Evolutionary conservation across 768 basidiomycete species (phyloP).

Genomic region (Steccherinum ochraceum): DNA sequence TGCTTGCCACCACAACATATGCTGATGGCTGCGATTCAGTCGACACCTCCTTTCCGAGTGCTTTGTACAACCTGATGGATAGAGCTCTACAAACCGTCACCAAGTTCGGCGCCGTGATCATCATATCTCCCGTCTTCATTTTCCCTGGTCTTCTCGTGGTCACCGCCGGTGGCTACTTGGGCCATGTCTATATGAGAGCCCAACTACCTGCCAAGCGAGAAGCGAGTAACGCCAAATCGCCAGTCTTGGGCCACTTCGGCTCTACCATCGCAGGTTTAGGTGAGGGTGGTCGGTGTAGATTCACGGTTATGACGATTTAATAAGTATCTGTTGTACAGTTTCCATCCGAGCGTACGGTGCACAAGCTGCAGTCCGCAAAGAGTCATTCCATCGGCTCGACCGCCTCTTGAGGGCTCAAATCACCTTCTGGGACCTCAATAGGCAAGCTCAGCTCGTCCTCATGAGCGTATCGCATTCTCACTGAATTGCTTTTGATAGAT

Average conservation of each 20-base stretch:
- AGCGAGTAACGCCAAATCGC: conserved; percentile 44
- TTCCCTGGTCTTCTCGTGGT: conserved; percentile 30
- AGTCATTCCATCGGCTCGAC: conserved; percentile 42
- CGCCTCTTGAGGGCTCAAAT: conserved; percentile 36
- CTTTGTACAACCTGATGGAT: conserved; percentile 23
- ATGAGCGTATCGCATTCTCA: background rate
- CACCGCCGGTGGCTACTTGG: conserved; percentile 34
- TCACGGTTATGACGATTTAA: background rate
- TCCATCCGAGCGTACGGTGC: conserved; percentile 55
- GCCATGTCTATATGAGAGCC: conserved; percentile 47
- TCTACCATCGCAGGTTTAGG: conserved; percentile 44
- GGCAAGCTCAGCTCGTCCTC: conserved; percentile 19
- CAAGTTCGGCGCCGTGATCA: conserved; percentile 30
- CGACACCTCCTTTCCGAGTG: conserved; percentile 27
- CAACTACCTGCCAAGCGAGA: conserved; percentile 53
- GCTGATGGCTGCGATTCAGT: conserved; percentile 15
- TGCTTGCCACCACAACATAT: too few species aligned
- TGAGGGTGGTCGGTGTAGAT: conserved; percentile 11
- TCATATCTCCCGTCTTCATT: conserved; percentile 33
- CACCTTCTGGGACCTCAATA: conserved; percentile 42
- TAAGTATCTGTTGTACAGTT: conserved; percentile 13
- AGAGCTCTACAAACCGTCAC: conserved; percentile 27
- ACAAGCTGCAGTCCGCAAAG: conserved; percentile 33
- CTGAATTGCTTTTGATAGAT: conserved; percentile 25
- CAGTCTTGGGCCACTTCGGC: conserved; percentile 44